Percentiles rank a stretch among this genome's conserved stretches.
These are phyloP conservation scores for Alnus rubra DNA, from an alignment of 306 rosid species.

Conservation along the genomic window DNA sequence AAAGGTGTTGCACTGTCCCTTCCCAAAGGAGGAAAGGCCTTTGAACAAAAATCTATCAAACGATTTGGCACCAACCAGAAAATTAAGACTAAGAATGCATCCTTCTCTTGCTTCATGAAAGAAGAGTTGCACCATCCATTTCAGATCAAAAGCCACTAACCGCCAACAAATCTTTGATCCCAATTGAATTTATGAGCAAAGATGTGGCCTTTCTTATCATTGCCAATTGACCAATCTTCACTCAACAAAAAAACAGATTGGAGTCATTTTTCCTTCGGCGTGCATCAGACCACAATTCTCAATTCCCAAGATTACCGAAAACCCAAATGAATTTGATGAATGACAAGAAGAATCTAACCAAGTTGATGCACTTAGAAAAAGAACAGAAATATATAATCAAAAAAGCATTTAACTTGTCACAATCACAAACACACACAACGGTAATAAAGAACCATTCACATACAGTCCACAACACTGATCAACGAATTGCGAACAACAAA, in stretches of 20 bases:
- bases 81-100: not conserved
- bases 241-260: not conserved
- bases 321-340: not conserved
- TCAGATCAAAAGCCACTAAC: not conserved
- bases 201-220: not conserved
- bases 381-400: not conserved
- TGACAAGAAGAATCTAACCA: not conserved
- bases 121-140: conserved; percentile 4
- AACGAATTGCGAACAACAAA: not conserved
- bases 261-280: not conserved
- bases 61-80: conserved; percentile 1
- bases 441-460: not conserved
- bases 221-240: not conserved
- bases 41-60: conserved; percentile 3
- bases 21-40: not conserved
- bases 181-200: not conserved
- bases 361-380: not conserved
- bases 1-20: not conserved
- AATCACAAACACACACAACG: not conserved
- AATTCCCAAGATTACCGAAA: not conserved
- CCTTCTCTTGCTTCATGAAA: not conserved
- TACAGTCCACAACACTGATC: not conserved
- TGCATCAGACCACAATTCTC: not conserved
- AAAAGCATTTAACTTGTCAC: not conserved
- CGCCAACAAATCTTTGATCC: not conserved